Percentiles rank a stretch among this genome's conserved stretches.
These are phyloP conservation scores for Williopsis jadinii DNA, from an alignment of 1,139 yeast genomes.

Conservation along the genomic window DNA sequence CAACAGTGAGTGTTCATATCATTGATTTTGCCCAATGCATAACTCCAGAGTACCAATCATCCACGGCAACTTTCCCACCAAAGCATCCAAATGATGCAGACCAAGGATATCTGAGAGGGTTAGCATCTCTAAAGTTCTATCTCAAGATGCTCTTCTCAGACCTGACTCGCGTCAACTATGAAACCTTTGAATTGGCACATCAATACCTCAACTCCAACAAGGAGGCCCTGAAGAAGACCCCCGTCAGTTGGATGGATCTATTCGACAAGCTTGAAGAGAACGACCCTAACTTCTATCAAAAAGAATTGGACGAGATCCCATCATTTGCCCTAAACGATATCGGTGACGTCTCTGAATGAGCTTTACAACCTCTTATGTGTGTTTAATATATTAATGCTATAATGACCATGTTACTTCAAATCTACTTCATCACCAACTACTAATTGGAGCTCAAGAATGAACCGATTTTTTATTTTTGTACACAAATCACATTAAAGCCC, in stretches of 20 bases:
- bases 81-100: slow-evolving; percentile 58
- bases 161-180: slow-evolving; percentile 31
- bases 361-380: background rate
- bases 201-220: slow-evolving; percentile 26
- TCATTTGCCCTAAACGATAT: slow-evolving; percentile 19
- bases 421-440: too few species aligned
- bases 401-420: slow-evolving; percentile 2
- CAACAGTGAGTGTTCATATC: slow-evolving; percentile 49
- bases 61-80: slow-evolving; percentile 51
- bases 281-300: slow-evolving; percentile 9
- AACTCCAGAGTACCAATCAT: slow-evolving; percentile 48
- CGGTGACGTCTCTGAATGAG: slow-evolving; percentile 22
- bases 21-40: slow-evolving; percentile 96
- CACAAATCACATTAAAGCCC: too few species aligned
- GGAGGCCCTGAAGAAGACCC: slow-evolving; percentile 15
- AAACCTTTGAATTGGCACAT: slow-evolving; percentile 21
- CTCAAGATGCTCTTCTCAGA: slow-evolving; percentile 48
- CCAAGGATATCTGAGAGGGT: slow-evolving; percentile 78
- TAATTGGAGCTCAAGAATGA: too few species aligned
- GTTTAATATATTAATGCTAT: slow-evolving; percentile 2
- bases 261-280: slow-evolving; percentile 15
- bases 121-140: slow-evolving; percentile 58
- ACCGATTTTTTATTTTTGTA: too few species aligned
- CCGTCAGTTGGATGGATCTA: slow-evolving; percentile 39
- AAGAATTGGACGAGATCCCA: slow-evolving; percentile 17